Evolutionary conservation across 169 alveolate species (phyloP).

Genomic region (Eimeria necatrix): DNA sequence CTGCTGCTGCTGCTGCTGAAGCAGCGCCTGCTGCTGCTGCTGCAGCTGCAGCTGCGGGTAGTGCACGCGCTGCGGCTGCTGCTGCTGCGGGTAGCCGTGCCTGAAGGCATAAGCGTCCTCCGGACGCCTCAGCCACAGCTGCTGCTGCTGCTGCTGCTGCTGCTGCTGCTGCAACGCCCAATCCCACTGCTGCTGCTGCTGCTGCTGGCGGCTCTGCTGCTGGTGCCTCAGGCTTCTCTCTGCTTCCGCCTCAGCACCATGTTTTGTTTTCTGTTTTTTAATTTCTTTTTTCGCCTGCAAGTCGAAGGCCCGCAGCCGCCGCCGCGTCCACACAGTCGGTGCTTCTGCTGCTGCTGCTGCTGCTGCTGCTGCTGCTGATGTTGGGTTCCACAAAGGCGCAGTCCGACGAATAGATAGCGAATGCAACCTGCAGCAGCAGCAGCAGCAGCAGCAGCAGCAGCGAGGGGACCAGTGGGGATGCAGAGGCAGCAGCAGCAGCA

Average conservation of each 20-base stretch:
- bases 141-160: background rate
- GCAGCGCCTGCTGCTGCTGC: too few relatives aligned
- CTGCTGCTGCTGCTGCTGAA: background rate
- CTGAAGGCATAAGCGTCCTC: too few relatives aligned
- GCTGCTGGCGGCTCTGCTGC: background rate
- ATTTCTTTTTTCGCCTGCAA: too few relatives aligned
- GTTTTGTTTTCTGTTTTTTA: background rate
- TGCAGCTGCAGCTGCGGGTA: background rate
- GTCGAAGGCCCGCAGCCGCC: conserved; percentile 7
- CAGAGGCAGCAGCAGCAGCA: background rate
- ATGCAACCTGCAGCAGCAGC: conserved; percentile 52
- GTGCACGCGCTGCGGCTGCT: background rate
- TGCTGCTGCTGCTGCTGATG: too few relatives aligned
- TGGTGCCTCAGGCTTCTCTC: background rate
- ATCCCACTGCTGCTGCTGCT: background rate
- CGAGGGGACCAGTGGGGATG: background rate
- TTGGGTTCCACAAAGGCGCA: background rate
- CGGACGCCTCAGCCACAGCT: background rate
- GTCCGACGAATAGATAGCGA: background rate
- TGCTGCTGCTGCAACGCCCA: background rate
- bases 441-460: conserved; percentile 46
- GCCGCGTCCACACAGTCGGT: conserved; percentile 24
- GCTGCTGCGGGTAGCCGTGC: conserved; percentile 6
- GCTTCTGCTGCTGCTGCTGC: background rate
- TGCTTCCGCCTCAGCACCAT: background rate